Evolutionary conservation across 1,284 basidiomycete species (phyloP), one percentile per base, ranked within the genome.

Genomic region (Rhizoctonia solani): DNA sequence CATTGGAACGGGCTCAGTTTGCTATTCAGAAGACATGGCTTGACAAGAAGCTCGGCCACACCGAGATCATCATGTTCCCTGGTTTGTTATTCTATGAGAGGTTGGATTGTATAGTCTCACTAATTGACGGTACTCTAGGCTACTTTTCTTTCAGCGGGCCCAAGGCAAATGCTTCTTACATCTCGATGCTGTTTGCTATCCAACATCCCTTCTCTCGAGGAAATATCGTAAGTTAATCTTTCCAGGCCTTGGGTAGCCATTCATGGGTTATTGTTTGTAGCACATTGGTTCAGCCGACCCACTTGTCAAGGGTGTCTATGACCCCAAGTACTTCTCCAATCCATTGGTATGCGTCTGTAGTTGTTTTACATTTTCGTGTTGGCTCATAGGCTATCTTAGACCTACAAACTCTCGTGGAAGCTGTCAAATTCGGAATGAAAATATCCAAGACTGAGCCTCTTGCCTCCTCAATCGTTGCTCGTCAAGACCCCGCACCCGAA

Each of bases 161-260:
- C 54, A 70, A 70, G 32, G n/a, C 61, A 4, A 69, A 71, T 21
- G 71, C 68, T n/a, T 72, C 72, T 63, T 69, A 72, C 13, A 68
- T 73, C 39, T 70, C 68, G 9, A 74, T 80, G 3, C 74, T 79
- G 69, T 74, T 76, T 14, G 78, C 78, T 0, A 61, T 78, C 14
- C 77, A 78, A 65, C 78, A 78, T 56, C 76, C 77, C 1, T 69
- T 78, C 25, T 76, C 76, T 13, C 59, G 66, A 27, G 71, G 68
- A 4, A 67, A 54, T 27, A 54, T 50, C 50, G 69, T 70, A 41
- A 53, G 69, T 66, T 14, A 3, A 46, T 55, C 9, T 37, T n/a
- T 34, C 1, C 16, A 5, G 13, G n/a, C 3, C 19, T 44, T 9
- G 23, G 16, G n/a, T 32, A 32, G 19, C 19, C 50, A 56, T n/a